Conservation (phyloP, 1,284 basidiomycete genomes). For the Taiwanofungus camphoratus region DNA sequence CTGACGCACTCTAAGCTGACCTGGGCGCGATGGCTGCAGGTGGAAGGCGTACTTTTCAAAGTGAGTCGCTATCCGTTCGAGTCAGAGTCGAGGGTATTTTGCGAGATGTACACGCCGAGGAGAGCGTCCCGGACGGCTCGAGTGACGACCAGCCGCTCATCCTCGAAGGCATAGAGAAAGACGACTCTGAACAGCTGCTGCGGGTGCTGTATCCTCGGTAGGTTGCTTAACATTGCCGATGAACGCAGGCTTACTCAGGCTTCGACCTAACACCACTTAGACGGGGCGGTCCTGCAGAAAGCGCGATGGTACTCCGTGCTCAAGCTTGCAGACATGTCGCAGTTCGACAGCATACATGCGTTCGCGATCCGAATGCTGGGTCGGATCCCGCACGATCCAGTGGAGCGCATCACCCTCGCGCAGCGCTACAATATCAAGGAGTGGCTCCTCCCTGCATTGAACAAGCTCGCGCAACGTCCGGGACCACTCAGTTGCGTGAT, state of each 20-base stretch:
- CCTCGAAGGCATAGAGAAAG: constrained; percentile 20
- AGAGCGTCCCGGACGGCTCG: constrained; percentile 11
- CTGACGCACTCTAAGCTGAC: too few relatives aligned
- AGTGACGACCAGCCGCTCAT: constrained; percentile 21
- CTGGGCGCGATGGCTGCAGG: too few relatives aligned
- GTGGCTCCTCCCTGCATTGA: constrained; percentile 2
- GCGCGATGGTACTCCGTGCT: constrained; percentile 27
- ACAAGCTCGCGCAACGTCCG: not conserved
- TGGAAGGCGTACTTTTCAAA: constrained; percentile 26
- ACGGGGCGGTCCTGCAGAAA: too few relatives aligned
- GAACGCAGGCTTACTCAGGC: not conserved
- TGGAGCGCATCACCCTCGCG: constrained; percentile 26
- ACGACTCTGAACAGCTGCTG: constrained; percentile 27
- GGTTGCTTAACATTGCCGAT: constrained; percentile 5
- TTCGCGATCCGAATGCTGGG: too few relatives aligned
- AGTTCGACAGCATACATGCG: constrained; percentile 22
- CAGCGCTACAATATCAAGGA: constrained; percentile 22
- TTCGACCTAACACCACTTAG: constrained; percentile 8
- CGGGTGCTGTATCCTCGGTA: constrained; percentile 25
- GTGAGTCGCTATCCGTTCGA: constrained; percentile 22
- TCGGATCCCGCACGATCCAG: too few relatives aligned
- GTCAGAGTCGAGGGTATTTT: constrained; percentile 25
- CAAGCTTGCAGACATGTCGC: constrained; percentile 27
- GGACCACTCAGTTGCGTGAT: not conserved
- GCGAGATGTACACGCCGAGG: constrained; percentile 19